These are phyloP conservation scores for Lagerstroemia speciosa DNA, from an alignment of 345 rosid species.

Conservation along the genomic window DNA sequence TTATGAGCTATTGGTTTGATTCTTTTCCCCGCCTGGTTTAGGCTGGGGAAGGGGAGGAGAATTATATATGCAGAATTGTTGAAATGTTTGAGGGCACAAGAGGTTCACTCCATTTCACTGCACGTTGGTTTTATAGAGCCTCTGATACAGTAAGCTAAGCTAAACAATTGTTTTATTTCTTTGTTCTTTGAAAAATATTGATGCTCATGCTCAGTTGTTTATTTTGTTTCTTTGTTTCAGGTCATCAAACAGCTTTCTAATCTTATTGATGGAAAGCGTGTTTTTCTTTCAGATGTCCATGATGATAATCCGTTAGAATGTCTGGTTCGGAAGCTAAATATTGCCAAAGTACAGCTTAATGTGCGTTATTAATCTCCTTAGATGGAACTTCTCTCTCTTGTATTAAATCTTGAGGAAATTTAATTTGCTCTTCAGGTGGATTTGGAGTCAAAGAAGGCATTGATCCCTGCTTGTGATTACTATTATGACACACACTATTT, in stretches of 20 bases:
- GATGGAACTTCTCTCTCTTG: background rate
- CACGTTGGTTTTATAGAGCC: conserved; percentile 77
- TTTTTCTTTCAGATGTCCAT: conserved; percentile 46
- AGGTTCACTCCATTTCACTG: conserved; percentile 35
- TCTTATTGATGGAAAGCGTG: conserved; percentile 35
- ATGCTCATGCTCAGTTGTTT: background rate
- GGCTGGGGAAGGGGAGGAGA: conserved; percentile 41
- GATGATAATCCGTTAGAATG: conserved; percentile 49
- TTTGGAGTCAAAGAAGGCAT: conserved; percentile 17
- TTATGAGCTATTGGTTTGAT: background rate
- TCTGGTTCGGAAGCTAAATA: conserved; percentile 34
- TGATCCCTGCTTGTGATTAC: conserved; percentile 32
- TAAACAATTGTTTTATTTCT: background rate
- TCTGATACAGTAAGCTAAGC: conserved; percentile 59
- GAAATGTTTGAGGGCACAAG: conserved; percentile 55
- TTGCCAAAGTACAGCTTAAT: conserved; percentile 33
- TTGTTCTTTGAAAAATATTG: background rate
- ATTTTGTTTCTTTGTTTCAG: conserved; percentile 18
- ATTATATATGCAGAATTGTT: conserved; percentile 42
- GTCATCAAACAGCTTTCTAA: conserved; percentile 24
- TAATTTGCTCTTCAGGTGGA: conserved; percentile 30
- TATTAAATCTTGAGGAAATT: conserved; percentile 1
- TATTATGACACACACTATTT: conserved; percentile 52
- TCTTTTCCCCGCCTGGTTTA: conserved; percentile 9
- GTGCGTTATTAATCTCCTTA: conserved; percentile 21